Percentiles rank a stretch among this genome's conserved stretches.
phyloP scores from a whole-genome alignment of 2,329 filamentous ascomycete species.

The Sordariomycetes sp. region DNA sequence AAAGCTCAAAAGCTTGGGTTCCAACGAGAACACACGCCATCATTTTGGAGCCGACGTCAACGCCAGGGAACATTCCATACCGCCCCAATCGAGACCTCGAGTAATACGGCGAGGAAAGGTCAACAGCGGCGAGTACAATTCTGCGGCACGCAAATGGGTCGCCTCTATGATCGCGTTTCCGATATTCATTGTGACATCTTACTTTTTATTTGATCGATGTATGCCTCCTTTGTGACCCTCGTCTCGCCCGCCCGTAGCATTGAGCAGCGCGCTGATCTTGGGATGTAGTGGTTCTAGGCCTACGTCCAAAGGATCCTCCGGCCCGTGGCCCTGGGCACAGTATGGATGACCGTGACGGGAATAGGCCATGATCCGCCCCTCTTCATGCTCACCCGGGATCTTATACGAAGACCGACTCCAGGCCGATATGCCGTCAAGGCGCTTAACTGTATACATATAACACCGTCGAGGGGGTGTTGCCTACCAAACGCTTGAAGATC shows the following conservation, averaged over 20 bases:
- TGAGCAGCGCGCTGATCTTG: neutral
- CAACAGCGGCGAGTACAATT: conserved; percentile 30
- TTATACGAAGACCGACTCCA: no score
- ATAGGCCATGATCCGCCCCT: neutral
- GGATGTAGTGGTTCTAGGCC: neutral
- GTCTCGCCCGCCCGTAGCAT: neutral
- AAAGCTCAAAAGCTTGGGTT: neutral
- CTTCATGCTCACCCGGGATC: neutral
- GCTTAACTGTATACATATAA: no score
- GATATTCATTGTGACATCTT: conserved; percentile 43
- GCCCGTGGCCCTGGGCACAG: neutral
- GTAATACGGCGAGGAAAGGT: conserved; percentile 1
- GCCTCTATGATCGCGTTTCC: conserved; percentile 40
- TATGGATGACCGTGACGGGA: neutral
- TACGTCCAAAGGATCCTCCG: neutral
- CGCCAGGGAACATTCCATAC: neutral
- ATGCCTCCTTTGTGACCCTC: conserved; percentile 5
- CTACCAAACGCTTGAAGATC: no score
- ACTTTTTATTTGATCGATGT: conserved; percentile 40
- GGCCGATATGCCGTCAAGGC: no score
- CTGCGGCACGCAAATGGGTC: conserved; percentile 32
- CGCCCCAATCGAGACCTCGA: neutral
- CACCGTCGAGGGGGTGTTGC: no score
- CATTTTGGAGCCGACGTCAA: neutral
- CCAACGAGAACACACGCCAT: neutral